A percentile compares a stretch with the other conserved stretches of the same genome.
Conservation (phyloP, 73 alveolate genomes). For the Uronychia setigera region DNA sequence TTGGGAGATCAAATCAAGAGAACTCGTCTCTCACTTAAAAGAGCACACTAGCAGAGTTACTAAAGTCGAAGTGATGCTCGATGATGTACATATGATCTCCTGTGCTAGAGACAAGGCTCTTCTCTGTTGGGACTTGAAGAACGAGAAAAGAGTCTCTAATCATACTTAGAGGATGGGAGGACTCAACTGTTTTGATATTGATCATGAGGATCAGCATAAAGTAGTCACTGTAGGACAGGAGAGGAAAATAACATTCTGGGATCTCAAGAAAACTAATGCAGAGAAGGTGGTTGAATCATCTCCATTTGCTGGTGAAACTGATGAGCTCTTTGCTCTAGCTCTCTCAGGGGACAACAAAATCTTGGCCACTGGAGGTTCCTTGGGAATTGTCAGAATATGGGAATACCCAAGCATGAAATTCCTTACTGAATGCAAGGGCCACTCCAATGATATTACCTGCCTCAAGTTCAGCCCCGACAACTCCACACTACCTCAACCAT, state of each 20-base stretch:
- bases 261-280: constrained; percentile 89
- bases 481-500: too few relatives aligned
- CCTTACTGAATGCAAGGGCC: constrained; percentile 83
- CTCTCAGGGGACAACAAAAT: constrained; percentile 79
- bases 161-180: constrained; percentile 97
- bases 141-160: constrained; percentile 94
- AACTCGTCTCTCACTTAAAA: constrained; percentile 92
- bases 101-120: constrained; percentile 93
- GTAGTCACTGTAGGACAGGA: constrained; percentile 93
- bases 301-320: constrained; percentile 91
- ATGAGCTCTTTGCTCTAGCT: constrained; percentile 87
- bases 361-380: constrained; percentile 90
- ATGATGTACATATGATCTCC: constrained; percentile 89
- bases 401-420: constrained; percentile 61
- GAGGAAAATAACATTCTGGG: constrained; percentile 96
- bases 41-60: constrained; percentile 96
- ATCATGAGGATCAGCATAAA: constrained; percentile 75
- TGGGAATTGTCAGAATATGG: constrained; percentile 81
- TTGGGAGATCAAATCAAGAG: constrained; percentile 96
- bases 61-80: constrained; percentile 86
- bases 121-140: constrained; percentile 93
- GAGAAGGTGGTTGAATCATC: constrained; percentile 75
- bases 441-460: constrained; percentile 73
- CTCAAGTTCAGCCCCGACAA: constrained; percentile 82
- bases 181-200: constrained; percentile 84